Evolutionary conservation across 495 filamentous ascomycete genomes (phyloP).

Genomic region (Terfezia claveryi): DNA sequence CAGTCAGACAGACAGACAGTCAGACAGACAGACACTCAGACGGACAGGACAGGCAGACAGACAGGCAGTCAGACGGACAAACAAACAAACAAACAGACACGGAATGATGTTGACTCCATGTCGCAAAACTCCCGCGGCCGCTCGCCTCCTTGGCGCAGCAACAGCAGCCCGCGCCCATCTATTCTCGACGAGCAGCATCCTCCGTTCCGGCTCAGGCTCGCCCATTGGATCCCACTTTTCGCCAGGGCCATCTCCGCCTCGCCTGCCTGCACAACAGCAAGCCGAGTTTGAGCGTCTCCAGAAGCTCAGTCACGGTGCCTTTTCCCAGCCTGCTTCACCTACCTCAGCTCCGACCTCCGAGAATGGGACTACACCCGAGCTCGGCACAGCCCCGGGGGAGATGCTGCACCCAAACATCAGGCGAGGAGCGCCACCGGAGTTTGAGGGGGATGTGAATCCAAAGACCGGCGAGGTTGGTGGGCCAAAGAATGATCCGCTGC

Average conservation of each 20-base stretch:
- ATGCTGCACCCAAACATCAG: slow-evolving; percentile 49
- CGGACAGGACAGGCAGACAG: no score
- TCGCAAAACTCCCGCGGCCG: no score
- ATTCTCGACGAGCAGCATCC: no score
- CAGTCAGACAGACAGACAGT: no score
- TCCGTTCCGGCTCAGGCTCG: no score
- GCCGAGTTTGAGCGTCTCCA: slow-evolving; percentile 83
- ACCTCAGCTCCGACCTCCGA: slow-evolving; percentile 1
- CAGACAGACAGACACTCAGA: no score
- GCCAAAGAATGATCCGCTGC: slow-evolving; percentile 88
- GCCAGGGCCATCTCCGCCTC: slow-evolving; percentile 49
- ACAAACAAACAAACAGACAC: no score
- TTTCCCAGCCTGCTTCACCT: slow-evolving; percentile 35
- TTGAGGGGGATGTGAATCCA: slow-evolving; percentile 80
- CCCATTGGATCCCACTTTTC: slow-evolving; percentile 17
- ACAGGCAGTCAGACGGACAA: no score
- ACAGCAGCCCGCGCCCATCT: no score
- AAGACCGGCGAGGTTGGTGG: slow-evolving; percentile 92
- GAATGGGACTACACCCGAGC: slow-evolving; percentile 1
- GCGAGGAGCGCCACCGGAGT: slow-evolving; percentile 64
- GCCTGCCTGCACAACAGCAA: slow-evolving; percentile 71
- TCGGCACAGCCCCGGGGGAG: slow-evolving; percentile 9
- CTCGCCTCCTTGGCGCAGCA: no score
- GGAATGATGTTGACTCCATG: no score
- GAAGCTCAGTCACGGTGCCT: slow-evolving; percentile 44